phyloP scores from a whole-genome alignment of 208 protist genomes.

The Trypanosoma grayi region DNA sequence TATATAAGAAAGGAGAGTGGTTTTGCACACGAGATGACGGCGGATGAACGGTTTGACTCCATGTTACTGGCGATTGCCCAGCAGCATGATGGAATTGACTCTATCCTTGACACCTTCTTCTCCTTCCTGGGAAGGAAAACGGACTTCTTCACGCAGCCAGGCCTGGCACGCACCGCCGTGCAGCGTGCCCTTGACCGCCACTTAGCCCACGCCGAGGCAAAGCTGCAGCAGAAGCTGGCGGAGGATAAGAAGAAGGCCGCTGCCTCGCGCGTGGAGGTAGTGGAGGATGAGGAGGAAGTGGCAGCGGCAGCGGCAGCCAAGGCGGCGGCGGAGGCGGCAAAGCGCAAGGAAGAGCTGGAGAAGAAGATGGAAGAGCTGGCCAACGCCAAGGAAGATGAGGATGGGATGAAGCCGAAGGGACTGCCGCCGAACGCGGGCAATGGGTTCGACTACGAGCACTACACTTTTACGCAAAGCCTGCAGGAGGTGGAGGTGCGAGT shows the following conservation, averaged over 20 bases:
- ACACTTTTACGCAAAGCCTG: constrained; percentile 88
- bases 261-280: constrained; percentile 70
- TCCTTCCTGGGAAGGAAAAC: constrained; percentile 91
- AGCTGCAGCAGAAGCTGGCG: constrained; percentile 17
- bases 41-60: constrained; percentile 76
- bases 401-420: constrained; percentile 75
- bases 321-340: constrained; percentile 36
- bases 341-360: constrained; percentile 58
- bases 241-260: constrained; percentile 27
- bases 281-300: constrained; percentile 71
- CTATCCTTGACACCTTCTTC: constrained; percentile 91
- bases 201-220: constrained; percentile 41
- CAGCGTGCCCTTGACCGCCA: constrained; percentile 58
- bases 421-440: constrained; percentile 78
- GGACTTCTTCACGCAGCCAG: constrained; percentile 91
- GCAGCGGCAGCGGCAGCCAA: constrained; percentile 34
- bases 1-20: constrained; percentile 1
- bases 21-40: constrained; percentile 13
- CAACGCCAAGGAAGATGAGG: constrained; percentile 39
- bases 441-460: constrained; percentile 86
- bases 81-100: constrained; percentile 87
- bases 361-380: constrained; percentile 40
- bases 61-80: constrained; percentile 92
- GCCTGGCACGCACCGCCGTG: constrained; percentile 50
- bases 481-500: constrained; percentile 88